phyloP scores from a whole-genome alignment of 2,329 filamentous ascomycete species.

The Ambrosiella beaveri region DNA sequence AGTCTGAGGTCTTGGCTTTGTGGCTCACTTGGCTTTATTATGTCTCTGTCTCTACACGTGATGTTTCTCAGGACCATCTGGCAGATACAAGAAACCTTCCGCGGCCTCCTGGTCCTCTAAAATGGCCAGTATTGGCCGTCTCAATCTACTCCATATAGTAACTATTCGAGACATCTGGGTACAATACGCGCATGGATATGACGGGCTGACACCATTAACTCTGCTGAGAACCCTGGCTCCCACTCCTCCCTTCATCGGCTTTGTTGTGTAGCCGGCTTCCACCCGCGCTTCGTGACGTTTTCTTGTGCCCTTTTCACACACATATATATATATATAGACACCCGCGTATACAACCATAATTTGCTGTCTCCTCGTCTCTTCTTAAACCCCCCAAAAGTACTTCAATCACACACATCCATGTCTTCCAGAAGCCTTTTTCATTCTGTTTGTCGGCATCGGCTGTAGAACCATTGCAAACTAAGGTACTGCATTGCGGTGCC shows the following conservation, averaged over 20 bases:
- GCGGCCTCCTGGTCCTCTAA: background rate
- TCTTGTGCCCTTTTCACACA: background rate
- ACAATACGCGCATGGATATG: background rate
- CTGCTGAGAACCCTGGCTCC: background rate
- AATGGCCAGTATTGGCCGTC: background rate
- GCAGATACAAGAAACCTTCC: background rate
- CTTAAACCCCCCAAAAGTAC: background rate
- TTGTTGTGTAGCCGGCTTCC: background rate
- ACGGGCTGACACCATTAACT: background rate
- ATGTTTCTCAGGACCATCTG: background rate
- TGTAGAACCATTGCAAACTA: background rate
- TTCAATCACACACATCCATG: background rate
- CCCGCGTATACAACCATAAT: background rate
- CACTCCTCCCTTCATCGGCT: background rate
- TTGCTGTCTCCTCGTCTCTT: background rate
- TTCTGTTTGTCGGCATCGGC: background rate
- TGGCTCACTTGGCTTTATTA: background rate
- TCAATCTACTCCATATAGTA: background rate
- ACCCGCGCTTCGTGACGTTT: constrained; percentile 1
- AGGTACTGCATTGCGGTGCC: background rate
- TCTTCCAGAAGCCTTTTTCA: constrained; percentile 1
- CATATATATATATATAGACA: background rate
- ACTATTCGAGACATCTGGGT: background rate
- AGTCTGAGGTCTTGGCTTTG: no score
- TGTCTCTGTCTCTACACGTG: background rate